These are phyloP conservation scores for Yueomyces sp. DNA, from an alignment of 1,139 yeast genomes.

Conservation along the genomic window DNA sequence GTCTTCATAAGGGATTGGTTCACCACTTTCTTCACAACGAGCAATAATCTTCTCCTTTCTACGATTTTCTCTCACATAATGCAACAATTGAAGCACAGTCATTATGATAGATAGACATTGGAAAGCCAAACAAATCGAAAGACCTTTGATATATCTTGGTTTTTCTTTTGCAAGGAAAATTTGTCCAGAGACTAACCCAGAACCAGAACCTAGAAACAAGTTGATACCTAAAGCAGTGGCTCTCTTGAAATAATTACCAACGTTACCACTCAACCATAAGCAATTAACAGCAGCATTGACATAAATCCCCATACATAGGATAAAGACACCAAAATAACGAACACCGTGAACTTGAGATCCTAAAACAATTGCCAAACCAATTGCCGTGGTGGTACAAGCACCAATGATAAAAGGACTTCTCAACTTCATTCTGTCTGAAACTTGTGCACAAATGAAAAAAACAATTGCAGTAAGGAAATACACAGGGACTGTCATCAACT, in stretches of 20 bases:
- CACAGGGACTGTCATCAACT: slow-evolving; percentile 38
- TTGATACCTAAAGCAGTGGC: slow-evolving; percentile 34
- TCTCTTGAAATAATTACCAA: slow-evolving; percentile 34
- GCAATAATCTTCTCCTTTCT: slow-evolving; percentile 26
- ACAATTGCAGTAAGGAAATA: slow-evolving; percentile 33
- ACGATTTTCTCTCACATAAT: slow-evolving; percentile 31
- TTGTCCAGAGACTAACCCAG: slow-evolving; percentile 37
- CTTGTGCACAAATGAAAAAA: slow-evolving; percentile 27
- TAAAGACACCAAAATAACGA: slow-evolving; percentile 36
- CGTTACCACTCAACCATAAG: slow-evolving; percentile 34
- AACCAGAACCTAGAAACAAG: slow-evolving; percentile 32
- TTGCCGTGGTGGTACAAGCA: slow-evolving; percentile 25
- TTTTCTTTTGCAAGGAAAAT: slow-evolving; percentile 24
- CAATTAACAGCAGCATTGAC: slow-evolving; percentile 33
- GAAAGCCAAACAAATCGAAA: slow-evolving; percentile 40
- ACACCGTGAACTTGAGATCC: slow-evolving; percentile 26
- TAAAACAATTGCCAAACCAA: slow-evolving; percentile 32
- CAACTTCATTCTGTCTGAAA: slow-evolving; percentile 30
- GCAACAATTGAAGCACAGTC: slow-evolving; percentile 32
- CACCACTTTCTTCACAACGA: slow-evolving; percentile 23
- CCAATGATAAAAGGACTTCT: slow-evolving; percentile 27
- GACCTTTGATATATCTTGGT: slow-evolving; percentile 26
- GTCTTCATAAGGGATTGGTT: slow-evolving; percentile 35
- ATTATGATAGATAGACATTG: slow-evolving; percentile 38
- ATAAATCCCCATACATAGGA: slow-evolving; percentile 31